Evolutionary conservation across 2,329 filamentous ascomycete species (phyloP).

Genomic region (Botrytis fragariae): DNA sequence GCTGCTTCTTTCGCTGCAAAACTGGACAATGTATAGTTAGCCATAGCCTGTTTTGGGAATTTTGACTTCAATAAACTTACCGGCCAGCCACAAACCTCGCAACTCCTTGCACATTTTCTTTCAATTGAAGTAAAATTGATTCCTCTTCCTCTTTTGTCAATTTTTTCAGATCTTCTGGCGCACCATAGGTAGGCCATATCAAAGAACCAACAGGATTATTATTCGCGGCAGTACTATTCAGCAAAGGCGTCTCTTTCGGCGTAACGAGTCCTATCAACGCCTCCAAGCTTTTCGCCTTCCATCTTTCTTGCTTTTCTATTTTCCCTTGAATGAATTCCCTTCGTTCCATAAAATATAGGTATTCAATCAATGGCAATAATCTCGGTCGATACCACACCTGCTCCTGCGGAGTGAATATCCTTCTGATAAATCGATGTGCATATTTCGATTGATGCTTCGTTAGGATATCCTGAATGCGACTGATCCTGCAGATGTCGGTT

Average conservation of each 20-base stretch:
- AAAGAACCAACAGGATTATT: background rate
- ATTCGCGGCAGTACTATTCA: background rate
- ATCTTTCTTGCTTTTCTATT: constrained; percentile 4
- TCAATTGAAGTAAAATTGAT: background rate
- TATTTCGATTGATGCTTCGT: constrained; percentile 1
- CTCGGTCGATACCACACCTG: background rate
- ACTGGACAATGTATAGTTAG: constrained; percentile 21
- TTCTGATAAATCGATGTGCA: constrained; percentile 22
- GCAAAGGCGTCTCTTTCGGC: background rate
- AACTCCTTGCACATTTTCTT: constrained; percentile 11
- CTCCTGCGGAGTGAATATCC: constrained; percentile 22
- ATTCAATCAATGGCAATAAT: constrained; percentile 10
- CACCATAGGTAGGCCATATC: background rate
- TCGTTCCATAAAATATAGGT: background rate
- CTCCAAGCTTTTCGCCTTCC: constrained; percentile 6
- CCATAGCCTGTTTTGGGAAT: background rate
- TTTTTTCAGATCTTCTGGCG: background rate
- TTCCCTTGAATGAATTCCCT: constrained; percentile 1
- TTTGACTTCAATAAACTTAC: constrained; percentile 20
- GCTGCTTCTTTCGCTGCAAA: constrained; percentile 70
- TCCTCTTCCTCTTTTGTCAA: constrained; percentile 7
- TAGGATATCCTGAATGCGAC: constrained; percentile 50
- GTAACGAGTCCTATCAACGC: background rate
- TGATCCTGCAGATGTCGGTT: constrained; percentile 73
- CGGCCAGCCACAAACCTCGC: constrained; percentile 33